These are phyloP conservation scores for Hymenoscyphus linearis DNA, from an alignment of 2,329 filamentous ascomycete genomes.

Conservation along the genomic window DNA sequence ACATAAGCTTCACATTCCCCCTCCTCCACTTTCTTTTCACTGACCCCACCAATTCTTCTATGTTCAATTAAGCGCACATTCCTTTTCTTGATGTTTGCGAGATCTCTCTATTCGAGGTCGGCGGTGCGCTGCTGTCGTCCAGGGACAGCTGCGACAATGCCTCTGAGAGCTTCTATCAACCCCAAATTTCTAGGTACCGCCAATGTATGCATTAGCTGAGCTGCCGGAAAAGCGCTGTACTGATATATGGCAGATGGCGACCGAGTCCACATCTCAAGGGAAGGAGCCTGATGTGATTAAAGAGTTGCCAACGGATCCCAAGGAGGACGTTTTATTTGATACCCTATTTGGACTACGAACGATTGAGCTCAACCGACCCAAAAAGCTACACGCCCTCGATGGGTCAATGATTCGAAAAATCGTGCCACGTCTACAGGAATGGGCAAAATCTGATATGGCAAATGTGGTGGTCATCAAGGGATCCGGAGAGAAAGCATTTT, in stretches of 20 bases:
- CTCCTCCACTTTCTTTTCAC: constrained; percentile 7
- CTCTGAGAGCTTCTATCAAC: constrained; percentile 55
- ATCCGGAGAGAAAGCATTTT: constrained; percentile 77
- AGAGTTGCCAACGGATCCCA: constrained; percentile 55
- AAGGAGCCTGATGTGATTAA: constrained; percentile 25
- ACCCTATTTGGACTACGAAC: constrained; percentile 84
- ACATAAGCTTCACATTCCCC: background rate
- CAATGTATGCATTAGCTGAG: background rate
- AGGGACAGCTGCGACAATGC: constrained; percentile 54
- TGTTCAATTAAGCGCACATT: constrained; percentile 8
- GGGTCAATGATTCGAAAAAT: constrained; percentile 96
- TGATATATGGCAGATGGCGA: constrained; percentile 13
- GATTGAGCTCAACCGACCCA: constrained; percentile 88
- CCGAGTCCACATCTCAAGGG: background rate
- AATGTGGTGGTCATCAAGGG: constrained; percentile 93
- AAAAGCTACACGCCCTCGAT: constrained; percentile 88
- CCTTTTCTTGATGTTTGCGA: constrained; percentile 50
- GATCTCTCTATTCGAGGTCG: constrained; percentile 45
- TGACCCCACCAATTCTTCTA: constrained; percentile 11
- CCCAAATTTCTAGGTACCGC: background rate
- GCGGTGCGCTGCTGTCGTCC: constrained; percentile 41
- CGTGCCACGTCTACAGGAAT: constrained; percentile 80
- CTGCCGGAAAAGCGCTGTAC: constrained; percentile 7
- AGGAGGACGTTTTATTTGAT: constrained; percentile 89
- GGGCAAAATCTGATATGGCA: constrained; percentile 90